Conservation (phyloP, 2,329 filamentous ascomycete species). For the Eutypa lata region DNA sequence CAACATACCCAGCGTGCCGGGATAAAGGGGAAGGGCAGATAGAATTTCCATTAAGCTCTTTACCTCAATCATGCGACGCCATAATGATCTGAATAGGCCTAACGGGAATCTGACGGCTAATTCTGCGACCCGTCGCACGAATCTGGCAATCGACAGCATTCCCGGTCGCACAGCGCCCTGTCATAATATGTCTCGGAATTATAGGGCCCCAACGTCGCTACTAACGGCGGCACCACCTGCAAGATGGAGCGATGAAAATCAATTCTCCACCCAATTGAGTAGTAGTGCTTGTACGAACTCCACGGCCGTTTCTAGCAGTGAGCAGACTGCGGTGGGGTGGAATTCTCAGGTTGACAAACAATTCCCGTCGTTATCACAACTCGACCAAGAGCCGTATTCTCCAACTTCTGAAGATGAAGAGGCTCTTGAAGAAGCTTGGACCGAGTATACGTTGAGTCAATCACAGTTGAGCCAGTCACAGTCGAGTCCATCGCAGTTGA, state of each 20-base stretch:
- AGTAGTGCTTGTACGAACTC: neutral
- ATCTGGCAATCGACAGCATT: neutral
- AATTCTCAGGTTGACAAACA: neutral
- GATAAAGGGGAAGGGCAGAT: too few species aligned
- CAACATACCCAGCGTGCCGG: too few species aligned
- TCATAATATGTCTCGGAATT: neutral
- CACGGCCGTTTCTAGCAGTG: neutral
- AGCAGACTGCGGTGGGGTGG: neutral
- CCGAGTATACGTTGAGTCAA: neutral
- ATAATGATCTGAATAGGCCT: neutral
- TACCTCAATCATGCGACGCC: neutral
- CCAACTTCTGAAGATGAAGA: neutral
- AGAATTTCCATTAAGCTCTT: too few species aligned
- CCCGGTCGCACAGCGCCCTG: neutral
- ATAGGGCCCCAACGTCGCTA: neutral
- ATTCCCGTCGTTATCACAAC: neutral
- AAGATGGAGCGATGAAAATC: neutral
- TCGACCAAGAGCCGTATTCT: neutral
- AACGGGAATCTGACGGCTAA: neutral
- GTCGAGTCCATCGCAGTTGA: neutral
- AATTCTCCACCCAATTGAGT: neutral
- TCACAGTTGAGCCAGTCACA: neutral
- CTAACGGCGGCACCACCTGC: neutral
- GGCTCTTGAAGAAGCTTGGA: neutral
- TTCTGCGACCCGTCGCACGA: neutral